A percentile compares a stretch with the other conserved stretches of the same genome.
Conservation (phyloP, 768 basidiomycete genomes). For the Pleurotus cornucopiae region DNA sequence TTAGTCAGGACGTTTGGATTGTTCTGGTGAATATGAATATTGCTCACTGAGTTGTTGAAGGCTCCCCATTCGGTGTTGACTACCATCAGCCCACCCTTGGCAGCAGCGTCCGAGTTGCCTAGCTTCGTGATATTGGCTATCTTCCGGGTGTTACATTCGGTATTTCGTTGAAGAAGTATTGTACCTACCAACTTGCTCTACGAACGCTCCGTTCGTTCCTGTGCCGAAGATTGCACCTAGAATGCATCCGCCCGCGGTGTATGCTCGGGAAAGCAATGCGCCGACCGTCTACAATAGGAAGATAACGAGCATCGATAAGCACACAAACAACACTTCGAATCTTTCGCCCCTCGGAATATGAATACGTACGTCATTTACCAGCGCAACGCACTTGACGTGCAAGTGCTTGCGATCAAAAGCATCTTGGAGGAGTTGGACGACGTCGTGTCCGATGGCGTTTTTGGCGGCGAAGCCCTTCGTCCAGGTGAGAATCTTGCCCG, state of each 20-base stretch:
- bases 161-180: neutral
- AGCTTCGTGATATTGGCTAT: conserved; percentile 79
- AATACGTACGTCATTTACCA: conserved; percentile 73
- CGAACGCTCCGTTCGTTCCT: conserved; percentile 97
- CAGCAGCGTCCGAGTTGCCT: conserved; percentile 53
- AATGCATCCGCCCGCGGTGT: conserved; percentile 87
- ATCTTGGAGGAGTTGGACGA: conserved; percentile 77
- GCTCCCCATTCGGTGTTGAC: conserved; percentile 99
- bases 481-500: conserved; percentile 90
- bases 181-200: conserved; percentile 67
- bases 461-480: conserved; percentile 87
- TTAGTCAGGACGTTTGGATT: conserved; percentile 3
- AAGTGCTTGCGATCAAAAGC: conserved; percentile 79
- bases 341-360: conserved; percentile 2
- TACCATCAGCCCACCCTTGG: conserved; percentile 78
- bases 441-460: conserved; percentile 74
- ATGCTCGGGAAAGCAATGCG: conserved; percentile 87
- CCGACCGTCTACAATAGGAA: conserved; percentile 75
- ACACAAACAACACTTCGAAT: neutral
- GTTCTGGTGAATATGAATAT: neutral
- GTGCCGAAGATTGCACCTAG: conserved; percentile 95
- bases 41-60: conserved; percentile 85
- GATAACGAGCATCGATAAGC: conserved; percentile 3
- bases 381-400: conserved; percentile 75
- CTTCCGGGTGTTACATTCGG: neutral